phyloP scores from a whole-genome alignment of 2,329 filamentous ascomycete species.

The Exophiala oligosperma region DNA sequence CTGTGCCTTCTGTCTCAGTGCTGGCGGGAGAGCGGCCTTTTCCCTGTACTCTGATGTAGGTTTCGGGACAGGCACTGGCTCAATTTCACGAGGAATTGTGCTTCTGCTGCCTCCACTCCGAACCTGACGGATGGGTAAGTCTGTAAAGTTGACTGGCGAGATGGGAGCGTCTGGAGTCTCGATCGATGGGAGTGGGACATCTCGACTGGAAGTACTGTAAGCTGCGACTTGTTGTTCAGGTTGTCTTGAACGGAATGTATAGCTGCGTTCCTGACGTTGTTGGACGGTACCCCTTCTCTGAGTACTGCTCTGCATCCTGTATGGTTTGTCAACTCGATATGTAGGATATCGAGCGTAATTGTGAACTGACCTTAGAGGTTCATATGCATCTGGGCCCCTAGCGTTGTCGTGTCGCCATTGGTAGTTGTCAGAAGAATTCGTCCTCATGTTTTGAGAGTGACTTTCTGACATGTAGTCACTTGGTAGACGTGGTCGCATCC shows the following conservation, averaged over 20 bases:
- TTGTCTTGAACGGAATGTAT: slow-evolving; percentile 12
- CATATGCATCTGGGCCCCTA: background rate
- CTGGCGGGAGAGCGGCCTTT: slow-evolving; percentile 50
- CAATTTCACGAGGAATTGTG: slow-evolving; percentile 2
- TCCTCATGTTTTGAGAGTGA: no score
- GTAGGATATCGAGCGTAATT: slow-evolving; percentile 27
- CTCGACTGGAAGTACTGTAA: slow-evolving; percentile 10
- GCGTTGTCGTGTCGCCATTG: no score
- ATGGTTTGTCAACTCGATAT: slow-evolving; percentile 30
- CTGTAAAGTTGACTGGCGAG: background rate
- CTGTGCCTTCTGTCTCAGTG: slow-evolving; percentile 49
- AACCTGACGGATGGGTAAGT: slow-evolving; percentile 5
- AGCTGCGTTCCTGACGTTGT: slow-evolving; percentile 9
- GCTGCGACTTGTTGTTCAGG: slow-evolving; percentile 12
- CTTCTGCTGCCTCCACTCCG: background rate
- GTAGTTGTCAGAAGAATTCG: no score
- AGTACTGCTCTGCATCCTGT: slow-evolving; percentile 22
- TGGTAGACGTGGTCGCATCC: no score
- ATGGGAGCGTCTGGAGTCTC: slow-evolving; percentile 1
- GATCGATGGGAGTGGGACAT: slow-evolving; percentile 14
- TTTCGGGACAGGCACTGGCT: slow-evolving; percentile 49
- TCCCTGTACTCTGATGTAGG: slow-evolving; percentile 63
- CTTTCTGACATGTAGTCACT: no score
- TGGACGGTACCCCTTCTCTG: slow-evolving; percentile 15
- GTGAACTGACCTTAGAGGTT: slow-evolving; percentile 28